A percentile compares a stretch with the other conserved stretches of the same genome.
These are phyloP conservation scores for Fagopyrum tataricum DNA, from an alignment of 148 eudicot genomes.

Conservation along the genomic window DNA sequence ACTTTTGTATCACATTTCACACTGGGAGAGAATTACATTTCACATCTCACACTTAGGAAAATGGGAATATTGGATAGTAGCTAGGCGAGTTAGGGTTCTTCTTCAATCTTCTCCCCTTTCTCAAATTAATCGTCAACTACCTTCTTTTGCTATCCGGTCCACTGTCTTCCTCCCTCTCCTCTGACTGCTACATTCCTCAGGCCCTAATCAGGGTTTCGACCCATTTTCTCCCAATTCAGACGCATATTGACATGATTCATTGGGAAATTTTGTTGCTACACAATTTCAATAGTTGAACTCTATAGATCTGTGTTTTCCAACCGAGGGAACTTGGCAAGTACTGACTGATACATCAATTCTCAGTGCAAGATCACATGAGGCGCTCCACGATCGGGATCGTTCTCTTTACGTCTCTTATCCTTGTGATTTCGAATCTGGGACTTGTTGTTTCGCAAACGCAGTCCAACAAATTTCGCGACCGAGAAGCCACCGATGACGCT, in stretches of 20 bases:
- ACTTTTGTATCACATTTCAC: no score
- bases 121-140: neutral
- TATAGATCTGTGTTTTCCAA: neutral
- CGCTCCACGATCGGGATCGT: conserved; percentile 25
- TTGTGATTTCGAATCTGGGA: conserved; percentile 18
- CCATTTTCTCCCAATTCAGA: neutral
- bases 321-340: neutral
- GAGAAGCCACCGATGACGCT: conserved; percentile 81
- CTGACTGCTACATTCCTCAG: neutral
- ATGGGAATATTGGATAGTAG: no score
- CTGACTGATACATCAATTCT: neutral
- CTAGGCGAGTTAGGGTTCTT: no score
- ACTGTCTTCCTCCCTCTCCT: conserved; percentile 4
- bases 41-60: no score
- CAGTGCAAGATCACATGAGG: conserved; percentile 26
- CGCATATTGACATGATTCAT: neutral
- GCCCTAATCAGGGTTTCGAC: conserved; percentile 3
- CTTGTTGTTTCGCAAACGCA: conserved; percentile 31
- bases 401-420: conserved; percentile 24
- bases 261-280: neutral
- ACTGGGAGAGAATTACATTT: no score
- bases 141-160: conserved; percentile 8
- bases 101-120: neutral
- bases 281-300: neutral
- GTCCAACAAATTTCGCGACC: conserved; percentile 70